These are phyloP conservation scores for Castanea sativa DNA, from an alignment of 306 rosid species.

Conservation along the genomic window DNA sequence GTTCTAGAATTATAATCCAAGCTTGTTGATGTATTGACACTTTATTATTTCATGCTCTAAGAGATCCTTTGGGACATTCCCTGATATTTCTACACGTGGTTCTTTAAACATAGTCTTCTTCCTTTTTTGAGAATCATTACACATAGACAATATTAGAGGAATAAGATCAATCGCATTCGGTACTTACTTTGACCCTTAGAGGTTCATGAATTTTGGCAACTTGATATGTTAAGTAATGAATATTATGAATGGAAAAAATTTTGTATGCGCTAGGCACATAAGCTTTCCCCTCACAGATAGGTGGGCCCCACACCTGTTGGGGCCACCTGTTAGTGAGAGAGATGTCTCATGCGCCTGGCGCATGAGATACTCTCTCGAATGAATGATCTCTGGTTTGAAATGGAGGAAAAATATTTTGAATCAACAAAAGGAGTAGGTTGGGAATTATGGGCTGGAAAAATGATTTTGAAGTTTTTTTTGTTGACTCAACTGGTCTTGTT, in stretches of 20 bases:
- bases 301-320: no score
- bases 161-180: constrained; percentile 30
- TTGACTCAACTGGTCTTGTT: background rate
- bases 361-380: no score
- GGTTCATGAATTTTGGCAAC: constrained; percentile 40
- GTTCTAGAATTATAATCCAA: constrained; percentile 4
- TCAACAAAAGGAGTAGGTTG: background rate
- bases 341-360: no score
- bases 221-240: constrained; percentile 15
- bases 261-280: no score
- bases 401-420: background rate
- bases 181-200: constrained; percentile 35
- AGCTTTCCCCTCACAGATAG: no score
- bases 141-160: background rate
- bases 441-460: background rate
- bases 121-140: background rate
- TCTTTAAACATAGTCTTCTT: background rate
- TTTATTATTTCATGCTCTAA: constrained; percentile 12
- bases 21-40: background rate
- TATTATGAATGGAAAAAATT: background rate
- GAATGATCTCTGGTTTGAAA: constrained; percentile 5
- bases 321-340: no score
- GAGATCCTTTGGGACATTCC: background rate
- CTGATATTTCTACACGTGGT: background rate
- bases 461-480: background rate